A percentile compares a stretch with the other conserved stretches of the same genome.
Evolutionary conservation across 2,329 filamentous ascomycete genomes (phyloP).

Genomic region (Lizonia empirigonia): DNA sequence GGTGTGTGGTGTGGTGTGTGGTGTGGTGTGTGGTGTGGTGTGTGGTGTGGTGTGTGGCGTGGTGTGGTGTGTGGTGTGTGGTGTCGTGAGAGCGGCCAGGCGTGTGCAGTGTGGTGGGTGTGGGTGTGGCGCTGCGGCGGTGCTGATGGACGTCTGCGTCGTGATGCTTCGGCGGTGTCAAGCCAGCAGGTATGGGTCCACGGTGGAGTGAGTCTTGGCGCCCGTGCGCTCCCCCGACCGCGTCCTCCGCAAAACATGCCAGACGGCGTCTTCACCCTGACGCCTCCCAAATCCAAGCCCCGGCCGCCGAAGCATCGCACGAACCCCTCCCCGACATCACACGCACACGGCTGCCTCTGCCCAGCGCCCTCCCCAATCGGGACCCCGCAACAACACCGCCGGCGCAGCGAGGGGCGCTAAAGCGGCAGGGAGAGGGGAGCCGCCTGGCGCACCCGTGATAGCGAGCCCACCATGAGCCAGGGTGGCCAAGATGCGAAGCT

Average conservation of each 20-base stretch:
- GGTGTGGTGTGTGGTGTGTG: neutral
- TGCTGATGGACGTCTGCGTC: slow-evolving; percentile 1
- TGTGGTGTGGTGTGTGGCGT: too few species aligned
- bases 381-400: slow-evolving; percentile 16
- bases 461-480: slow-evolving; percentile 61
- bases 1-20: neutral
- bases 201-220: slow-evolving; percentile 15
- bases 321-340: slow-evolving; percentile 5
- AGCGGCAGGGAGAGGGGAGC: slow-evolving; percentile 32
- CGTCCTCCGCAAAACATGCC: slow-evolving; percentile 23
- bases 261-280: slow-evolving; percentile 16
- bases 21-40: slow-evolving; percentile 2
- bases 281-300: slow-evolving; percentile 1
- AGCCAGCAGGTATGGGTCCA: slow-evolving; percentile 20
- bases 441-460: slow-evolving; percentile 25
- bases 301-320: neutral
- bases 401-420: slow-evolving; percentile 35
- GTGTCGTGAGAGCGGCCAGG: too few species aligned
- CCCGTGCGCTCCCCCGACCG: slow-evolving; percentile 36
- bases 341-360: too few species aligned
- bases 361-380: slow-evolving; percentile 20
- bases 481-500: slow-evolving; percentile 96
- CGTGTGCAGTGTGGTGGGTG: slow-evolving; percentile 10
- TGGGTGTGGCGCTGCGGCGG: slow-evolving; percentile 11
- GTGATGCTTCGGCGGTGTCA: slow-evolving; percentile 1